Percentiles rank a stretch among this genome's conserved stretches.
These are phyloP conservation scores for Cryphonectria radicalis DNA, from an alignment of 2,329 filamentous ascomycete species.

Conservation along the genomic window DNA sequence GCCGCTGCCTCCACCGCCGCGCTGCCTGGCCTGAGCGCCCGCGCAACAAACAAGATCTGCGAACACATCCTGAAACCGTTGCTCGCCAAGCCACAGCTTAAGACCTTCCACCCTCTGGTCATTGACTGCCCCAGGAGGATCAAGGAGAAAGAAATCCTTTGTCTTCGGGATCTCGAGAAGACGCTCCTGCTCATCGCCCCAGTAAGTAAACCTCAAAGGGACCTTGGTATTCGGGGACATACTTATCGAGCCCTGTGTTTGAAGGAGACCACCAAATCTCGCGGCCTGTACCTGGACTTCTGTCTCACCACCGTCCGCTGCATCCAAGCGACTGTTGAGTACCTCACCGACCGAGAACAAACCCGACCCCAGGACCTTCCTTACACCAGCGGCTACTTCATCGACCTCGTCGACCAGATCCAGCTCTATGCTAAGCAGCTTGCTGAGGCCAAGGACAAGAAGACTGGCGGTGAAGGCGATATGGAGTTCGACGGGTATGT, in stretches of 20 bases:
- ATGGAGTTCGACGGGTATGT: conserved; percentile 65
- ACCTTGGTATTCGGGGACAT: conserved; percentile 62
- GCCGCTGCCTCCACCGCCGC: conserved; percentile 53
- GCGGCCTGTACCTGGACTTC: conserved; percentile 78
- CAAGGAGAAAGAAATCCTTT: conserved; percentile 82
- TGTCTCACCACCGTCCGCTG: conserved; percentile 89
- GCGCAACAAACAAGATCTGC: conserved; percentile 77
- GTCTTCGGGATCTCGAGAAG: conserved; percentile 92
- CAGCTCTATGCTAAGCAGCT: conserved; percentile 86
- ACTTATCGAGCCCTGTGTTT: conserved; percentile 71
- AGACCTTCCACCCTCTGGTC: conserved; percentile 81
- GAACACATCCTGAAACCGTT: conserved; percentile 80
- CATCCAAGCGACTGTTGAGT: conserved; percentile 86
- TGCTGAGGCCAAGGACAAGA: conserved; percentile 71
- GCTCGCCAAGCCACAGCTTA: conserved; percentile 71
- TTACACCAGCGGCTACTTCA: conserved; percentile 95
- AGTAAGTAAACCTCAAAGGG: conserved; percentile 72
- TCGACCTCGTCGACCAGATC: conserved; percentile 94
- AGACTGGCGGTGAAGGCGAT: conserved; percentile 60
- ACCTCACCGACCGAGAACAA: conserved; percentile 84
- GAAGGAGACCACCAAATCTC: conserved; percentile 78
- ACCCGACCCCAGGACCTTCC: conserved; percentile 82
- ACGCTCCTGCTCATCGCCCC: conserved; percentile 87
- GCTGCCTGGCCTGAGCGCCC: conserved; percentile 66
- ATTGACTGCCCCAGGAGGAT: conserved; percentile 80